Conservation (phyloP, 768 basidiomycete species). For the Cystobasidium onofrii region DNA sequence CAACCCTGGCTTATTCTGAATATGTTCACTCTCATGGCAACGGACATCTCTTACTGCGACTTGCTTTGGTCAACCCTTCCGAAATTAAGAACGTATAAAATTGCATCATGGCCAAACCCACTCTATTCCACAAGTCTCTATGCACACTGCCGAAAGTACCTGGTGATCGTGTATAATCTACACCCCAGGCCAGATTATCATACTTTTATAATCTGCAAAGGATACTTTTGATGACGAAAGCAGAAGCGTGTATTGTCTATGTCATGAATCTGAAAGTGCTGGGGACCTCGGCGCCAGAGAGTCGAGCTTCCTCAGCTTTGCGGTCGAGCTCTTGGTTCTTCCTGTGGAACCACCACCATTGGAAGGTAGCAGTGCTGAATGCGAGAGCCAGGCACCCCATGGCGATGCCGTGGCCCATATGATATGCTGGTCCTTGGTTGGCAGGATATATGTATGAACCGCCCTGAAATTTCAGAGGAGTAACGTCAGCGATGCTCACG, state of each 20-base stretch:
- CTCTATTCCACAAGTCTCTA: too few species aligned
- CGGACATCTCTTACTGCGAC: too few species aligned
- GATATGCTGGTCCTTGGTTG: neutral
- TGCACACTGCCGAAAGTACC: too few species aligned
- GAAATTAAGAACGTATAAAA: too few species aligned
- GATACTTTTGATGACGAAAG: too few species aligned
- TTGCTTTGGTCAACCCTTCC: too few species aligned
- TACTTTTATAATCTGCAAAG: too few species aligned
- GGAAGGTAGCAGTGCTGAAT: neutral
- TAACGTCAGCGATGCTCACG: neutral
- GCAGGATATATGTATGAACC: neutral
- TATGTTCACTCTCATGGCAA: too few species aligned
- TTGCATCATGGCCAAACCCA: too few species aligned
- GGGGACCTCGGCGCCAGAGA: neutral
- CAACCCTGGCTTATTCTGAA: too few species aligned
- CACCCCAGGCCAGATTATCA: too few species aligned
- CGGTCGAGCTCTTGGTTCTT: neutral
- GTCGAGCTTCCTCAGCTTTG: neutral
- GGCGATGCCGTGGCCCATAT: constrained; percentile 1
- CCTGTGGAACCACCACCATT: constrained; percentile 1
- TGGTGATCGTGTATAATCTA: too few species aligned
- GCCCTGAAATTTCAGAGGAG: neutral
- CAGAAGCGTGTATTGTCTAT: neutral
- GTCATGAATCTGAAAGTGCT: neutral
- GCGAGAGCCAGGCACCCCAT: neutral